Base-by-base conservation (phyloP, 73 alveolate genomes). In the Tetrahymena borealis region DNA sequence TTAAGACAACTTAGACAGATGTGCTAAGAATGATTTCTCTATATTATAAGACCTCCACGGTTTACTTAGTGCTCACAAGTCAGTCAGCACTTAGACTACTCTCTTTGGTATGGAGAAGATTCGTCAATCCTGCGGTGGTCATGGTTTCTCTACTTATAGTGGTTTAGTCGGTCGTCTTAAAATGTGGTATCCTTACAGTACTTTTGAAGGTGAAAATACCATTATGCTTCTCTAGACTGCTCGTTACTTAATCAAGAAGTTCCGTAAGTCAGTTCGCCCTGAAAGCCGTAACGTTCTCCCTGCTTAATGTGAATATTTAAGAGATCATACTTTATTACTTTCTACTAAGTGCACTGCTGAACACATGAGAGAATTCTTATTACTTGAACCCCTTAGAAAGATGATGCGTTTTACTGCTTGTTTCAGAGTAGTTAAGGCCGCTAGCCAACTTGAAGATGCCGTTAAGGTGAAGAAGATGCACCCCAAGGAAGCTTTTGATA, bases 91-190 rank as follows among this genome's bases (percentile, higher is more conserved):
- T 32, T 32, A 90, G 31, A 94, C 94, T 78, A 90, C 92, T 28
- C 91, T 94, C 33, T 78, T 94, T 91, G 94, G 96, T 38, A 35
- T 91, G 38, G 96, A 95, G 39, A 43, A 39, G 38, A 41, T 94
- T 41, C 92, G 99, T 91, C 94, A 95, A 78, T 95, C 97, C 77
- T 96, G 98, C 90, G 99, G 99, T 33, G 99, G 98, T 20, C 98
- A 97, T 91, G 99, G 99, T 11, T 97, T 91, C 94, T 92, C 96
- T 28, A 41, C 90, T 31, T 93, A 93, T 90, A 92, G 98, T 28
- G 98, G 98, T 11, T 90, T 97, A 28, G 96, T 95, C 11, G 91
- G 93, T 32, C 60, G 90, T 2, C 91, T 79, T 93, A 79, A 79
- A 18, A 94, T 92, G 36, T 91, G 94, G 40, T 60, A 97, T 85